Evolutionary conservation across 371 early-diverging fungal species (phyloP).

Genomic region (Fennellomyces sp.): DNA sequence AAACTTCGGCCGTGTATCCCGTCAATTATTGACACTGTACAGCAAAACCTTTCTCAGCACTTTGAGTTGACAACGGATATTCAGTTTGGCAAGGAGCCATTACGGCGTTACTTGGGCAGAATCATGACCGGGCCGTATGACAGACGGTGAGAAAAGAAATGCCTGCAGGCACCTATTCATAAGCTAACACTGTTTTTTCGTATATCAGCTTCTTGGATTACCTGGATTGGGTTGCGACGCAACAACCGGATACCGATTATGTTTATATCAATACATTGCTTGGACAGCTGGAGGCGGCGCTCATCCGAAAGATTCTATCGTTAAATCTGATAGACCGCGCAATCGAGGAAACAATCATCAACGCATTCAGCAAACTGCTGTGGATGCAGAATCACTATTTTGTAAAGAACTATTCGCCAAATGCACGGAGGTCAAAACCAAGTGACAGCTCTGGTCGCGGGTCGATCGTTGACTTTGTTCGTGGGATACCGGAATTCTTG

Average conservation of each 20-base stretch:
- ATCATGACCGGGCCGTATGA: slow-evolving; percentile 76
- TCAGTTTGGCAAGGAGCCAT: slow-evolving; percentile 77
- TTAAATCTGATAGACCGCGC: slow-evolving; percentile 45
- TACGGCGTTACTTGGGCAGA: slow-evolving; percentile 71
- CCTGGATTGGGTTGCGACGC: slow-evolving; percentile 74
- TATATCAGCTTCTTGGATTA: slow-evolving; percentile 59
- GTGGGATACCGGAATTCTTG: slow-evolving; percentile 3
- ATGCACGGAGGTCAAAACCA: background rate
- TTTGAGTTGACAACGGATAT: slow-evolving; percentile 71
- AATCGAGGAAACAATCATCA: slow-evolving; percentile 40
- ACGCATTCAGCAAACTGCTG: slow-evolving; percentile 79
- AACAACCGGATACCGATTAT: slow-evolving; percentile 68
- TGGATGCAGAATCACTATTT: slow-evolving; percentile 90
- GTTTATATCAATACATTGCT: slow-evolving; percentile 80
- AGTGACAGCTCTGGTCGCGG: slow-evolving; percentile 1
- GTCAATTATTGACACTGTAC: slow-evolving; percentile 74
- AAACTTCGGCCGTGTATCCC: slow-evolving; percentile 72
- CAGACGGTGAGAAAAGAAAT: slow-evolving; percentile 25
- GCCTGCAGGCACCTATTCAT: background rate
- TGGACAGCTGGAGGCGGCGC: slow-evolving; percentile 64
- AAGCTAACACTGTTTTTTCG: background rate
- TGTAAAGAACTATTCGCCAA: slow-evolving; percentile 62
- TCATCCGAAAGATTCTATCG: slow-evolving; percentile 62
- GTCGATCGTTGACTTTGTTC: slow-evolving; percentile 7
- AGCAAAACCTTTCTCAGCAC: slow-evolving; percentile 54